Conservation (phyloP, 2,329 filamentous ascomycete species). For the Ascochyta viciae-villosae region DNA sequence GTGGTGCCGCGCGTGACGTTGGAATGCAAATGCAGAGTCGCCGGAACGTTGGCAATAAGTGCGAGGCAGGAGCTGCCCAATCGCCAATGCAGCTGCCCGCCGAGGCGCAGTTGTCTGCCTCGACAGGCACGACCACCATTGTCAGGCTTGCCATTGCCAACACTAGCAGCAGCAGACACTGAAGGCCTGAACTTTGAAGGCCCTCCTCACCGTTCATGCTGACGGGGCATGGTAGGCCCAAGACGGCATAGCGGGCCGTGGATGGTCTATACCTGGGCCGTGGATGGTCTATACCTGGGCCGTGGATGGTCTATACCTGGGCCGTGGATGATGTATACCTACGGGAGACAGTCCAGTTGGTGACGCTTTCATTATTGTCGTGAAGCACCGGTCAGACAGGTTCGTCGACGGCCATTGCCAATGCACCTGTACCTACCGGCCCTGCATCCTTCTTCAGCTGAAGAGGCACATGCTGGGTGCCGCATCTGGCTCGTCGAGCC, state of each 20-base stretch:
- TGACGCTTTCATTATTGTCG: not conserved
- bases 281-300: slow-evolving; percentile 13
- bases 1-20: slow-evolving; percentile 6
- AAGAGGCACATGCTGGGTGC: not conserved
- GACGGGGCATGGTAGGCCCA: slow-evolving; percentile 7
- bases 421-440: slow-evolving; percentile 4
- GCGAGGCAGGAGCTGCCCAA: slow-evolving; percentile 1
- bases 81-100: slow-evolving; percentile 3
- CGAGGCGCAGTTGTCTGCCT: not conserved
- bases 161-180: slow-evolving; percentile 2
- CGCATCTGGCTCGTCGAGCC: slow-evolving; percentile 6
- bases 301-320: not conserved
- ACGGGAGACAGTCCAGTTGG: not conserved
- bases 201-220: slow-evolving; percentile 15
- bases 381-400: not conserved
- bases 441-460: slow-evolving; percentile 8
- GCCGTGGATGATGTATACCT: not conserved
- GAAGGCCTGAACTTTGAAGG: slow-evolving; percentile 7
- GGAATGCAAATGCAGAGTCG: slow-evolving; percentile 3
- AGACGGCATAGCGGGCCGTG: slow-evolving; percentile 17
- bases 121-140: slow-evolving; percentile 4
- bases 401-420: not conserved
- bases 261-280: not conserved
- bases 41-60: slow-evolving; percentile 1
- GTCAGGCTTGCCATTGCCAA: slow-evolving; percentile 5